Evolutionary conservation across 192 early-diverging fungal species (phyloP).

Genomic region (Entomortierella beljakovae): DNA sequence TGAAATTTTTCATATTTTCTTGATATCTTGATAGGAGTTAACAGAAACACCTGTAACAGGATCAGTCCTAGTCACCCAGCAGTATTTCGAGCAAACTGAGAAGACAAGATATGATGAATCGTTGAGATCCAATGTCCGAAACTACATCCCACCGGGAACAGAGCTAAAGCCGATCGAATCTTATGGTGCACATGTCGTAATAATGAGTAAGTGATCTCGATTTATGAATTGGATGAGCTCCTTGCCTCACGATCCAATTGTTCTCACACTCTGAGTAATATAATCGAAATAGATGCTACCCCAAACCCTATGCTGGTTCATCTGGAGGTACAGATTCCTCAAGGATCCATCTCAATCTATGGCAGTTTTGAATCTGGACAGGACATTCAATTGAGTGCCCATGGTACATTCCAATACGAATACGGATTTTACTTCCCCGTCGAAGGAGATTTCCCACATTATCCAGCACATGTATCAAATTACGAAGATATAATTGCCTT

Average conservation of each 20-base stretch:
- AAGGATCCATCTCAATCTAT: conserved; percentile 55
- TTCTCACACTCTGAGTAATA: too few species aligned
- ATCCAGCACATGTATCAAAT: conserved; percentile 52
- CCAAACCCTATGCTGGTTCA: conserved; percentile 46
- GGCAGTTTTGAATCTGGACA: conserved; percentile 24
- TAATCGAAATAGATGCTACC: conserved; percentile 49
- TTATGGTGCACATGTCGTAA: conserved; percentile 39
- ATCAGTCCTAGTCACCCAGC: conserved; percentile 40
- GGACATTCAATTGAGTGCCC: conserved; percentile 21
- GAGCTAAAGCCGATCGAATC: conserved; percentile 44
- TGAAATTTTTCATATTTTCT: background rate
- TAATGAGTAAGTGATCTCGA: conserved; percentile 56
- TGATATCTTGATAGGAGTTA: conserved; percentile 18
- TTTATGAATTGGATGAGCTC: too few species aligned
- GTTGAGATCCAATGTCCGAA: conserved; percentile 13
- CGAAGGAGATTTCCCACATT: conserved; percentile 49
- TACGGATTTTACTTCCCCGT: conserved; percentile 63
- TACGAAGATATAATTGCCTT: conserved; percentile 37
- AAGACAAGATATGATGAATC: conserved; percentile 23
- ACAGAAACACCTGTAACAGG: conserved; percentile 15
- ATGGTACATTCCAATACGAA: conserved; percentile 41
- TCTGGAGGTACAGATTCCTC: conserved; percentile 58
- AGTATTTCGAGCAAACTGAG: conserved; percentile 32
- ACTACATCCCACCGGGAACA: conserved; percentile 24
- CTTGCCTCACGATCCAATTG: too few species aligned